Base-by-base conservation (phyloP, 177 flowering plant genomes). In the Vitis hybrid region DNA sequence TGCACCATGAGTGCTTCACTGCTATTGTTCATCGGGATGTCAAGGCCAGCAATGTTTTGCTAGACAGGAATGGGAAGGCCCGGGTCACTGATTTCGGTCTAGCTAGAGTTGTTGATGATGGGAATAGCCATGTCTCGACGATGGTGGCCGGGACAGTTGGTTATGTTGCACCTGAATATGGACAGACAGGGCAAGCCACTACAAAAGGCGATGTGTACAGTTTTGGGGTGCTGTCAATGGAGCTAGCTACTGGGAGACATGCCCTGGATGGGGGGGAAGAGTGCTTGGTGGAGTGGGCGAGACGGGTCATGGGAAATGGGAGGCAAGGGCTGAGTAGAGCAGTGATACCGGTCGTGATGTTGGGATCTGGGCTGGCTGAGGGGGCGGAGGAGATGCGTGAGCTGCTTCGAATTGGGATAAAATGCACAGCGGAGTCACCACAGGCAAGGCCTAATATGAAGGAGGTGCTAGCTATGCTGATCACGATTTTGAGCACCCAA, bases 131-230 rank as follows among this genome's bases (percentile, higher is more conserved):
- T 62, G 94, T 94, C 13, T 89, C 92, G 84, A 94, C 98, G 11
- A 79, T 87, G 79, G 88, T 94, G 21, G 98, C 97, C 0, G 97
- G 98, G 11, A 92, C 98, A 0, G 78, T 94, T 1, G 98, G 98
- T 0, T 94, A 92, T 67, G 97, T 94, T 12, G 96, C 97, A 5
- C 98, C 98, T 0, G 98, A 94, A 60, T 94, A 94, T 57, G 92
- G 97, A 21, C 94, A 89, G 30, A 89, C 92, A 5, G 89, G 94
- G 93, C 86, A 83, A 11, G 98, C 98, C 8, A 92, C 96, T 0
- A 90, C 97, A 1, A 88, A 87, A 68, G 98, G 98, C 1, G 98
- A 94, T 64, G 98, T 92, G 48, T 94, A 94, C 60, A 94, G 97
- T 72, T 92, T 77, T 66, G 98, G 98, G 15, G 89, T 94, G n/a